Evolutionary conservation across 768 basidiomycete genomes (phyloP).

Genomic region (Zangia roseola): DNA sequence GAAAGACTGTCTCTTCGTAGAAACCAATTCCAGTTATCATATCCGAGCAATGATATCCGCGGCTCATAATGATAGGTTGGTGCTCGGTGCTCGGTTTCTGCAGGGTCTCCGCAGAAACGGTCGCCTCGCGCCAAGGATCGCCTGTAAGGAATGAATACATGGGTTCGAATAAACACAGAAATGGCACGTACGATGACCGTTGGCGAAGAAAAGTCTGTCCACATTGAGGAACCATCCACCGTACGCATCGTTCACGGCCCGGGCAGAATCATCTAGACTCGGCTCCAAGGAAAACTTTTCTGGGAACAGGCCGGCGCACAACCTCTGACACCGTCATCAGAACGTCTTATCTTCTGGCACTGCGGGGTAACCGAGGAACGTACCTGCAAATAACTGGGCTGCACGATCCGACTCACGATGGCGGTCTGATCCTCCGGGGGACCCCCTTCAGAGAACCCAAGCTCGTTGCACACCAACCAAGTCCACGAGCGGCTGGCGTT

Average conservation of each 20-base stretch:
- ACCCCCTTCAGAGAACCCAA: slow-evolving; percentile 49
- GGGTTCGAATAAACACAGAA: not conserved
- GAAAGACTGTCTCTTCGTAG: slow-evolving; percentile 49
- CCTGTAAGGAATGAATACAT: slow-evolving; percentile 35
- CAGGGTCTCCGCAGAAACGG: slow-evolving; percentile 58
- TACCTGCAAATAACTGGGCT: slow-evolving; percentile 31
- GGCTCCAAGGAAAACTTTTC: slow-evolving; percentile 49
- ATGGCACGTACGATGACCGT: slow-evolving; percentile 53
- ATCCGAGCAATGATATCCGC: slow-evolving; percentile 72
- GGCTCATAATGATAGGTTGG: slow-evolving; percentile 56
- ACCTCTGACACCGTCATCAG: no score
- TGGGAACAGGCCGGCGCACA: slow-evolving; percentile 69
- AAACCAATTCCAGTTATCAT: slow-evolving; percentile 39
- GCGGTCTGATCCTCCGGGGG: slow-evolving; percentile 37
- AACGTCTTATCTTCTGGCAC: no score
- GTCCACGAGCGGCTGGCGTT: slow-evolving; percentile 62
- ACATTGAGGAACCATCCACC: slow-evolving; percentile 61
- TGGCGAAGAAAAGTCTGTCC: slow-evolving; percentile 66
- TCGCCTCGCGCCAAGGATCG: slow-evolving; percentile 72
- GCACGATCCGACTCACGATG: slow-evolving; percentile 34
- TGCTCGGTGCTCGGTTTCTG: slow-evolving; percentile 43
- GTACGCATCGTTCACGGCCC: slow-evolving; percentile 48
- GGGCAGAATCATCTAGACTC: no score
- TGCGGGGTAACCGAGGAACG: not conserved
- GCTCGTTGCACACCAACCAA: slow-evolving; percentile 75